Evolutionary conservation across 371 early-diverging fungal genomes (phyloP), one percentile per base, ranked within the genome.

Genomic region (Blastocladiella emersonii): DNA sequence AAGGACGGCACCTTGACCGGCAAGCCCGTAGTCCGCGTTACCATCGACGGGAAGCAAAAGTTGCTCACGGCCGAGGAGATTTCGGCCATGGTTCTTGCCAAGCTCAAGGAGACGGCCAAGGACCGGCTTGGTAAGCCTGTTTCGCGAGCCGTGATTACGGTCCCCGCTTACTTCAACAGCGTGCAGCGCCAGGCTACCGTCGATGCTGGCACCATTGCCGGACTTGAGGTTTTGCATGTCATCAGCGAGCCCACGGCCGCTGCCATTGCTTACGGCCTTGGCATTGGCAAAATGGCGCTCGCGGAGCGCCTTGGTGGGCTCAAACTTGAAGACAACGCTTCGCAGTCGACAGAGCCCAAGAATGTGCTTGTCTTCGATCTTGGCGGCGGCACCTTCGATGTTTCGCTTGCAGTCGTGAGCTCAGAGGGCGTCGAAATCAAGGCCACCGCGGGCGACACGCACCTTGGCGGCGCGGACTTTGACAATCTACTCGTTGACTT

Each of bases 171-270:
- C 85, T 97, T 97, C 80, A 91, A 91, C 76, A 96, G 97, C 80
- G 84, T 87, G 43, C 98, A 98, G 82, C 91, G 98, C 78, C 95
- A 96, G 80, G 98, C 95, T 69, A 98, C 98, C 78, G 95, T 95
- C 85, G 93, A 94, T 75, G 93, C 99, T 65, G 98, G 95, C 76
- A 76, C 78, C 70, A 92, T 98, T 72, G 80, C 98, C 30, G 98
- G 98, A 53, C 76, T 98, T 67, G 90, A 94, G 81, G 91, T 96
- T 39, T 84, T 93, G 72, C 90, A 98, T 76, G 92, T 98, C 76
- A 91, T 98, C 74, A 92, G 92, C 84, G 98, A 98, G 82, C 98
- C 98, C 66, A 95, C 95, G 36, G 98, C 98, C 57, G 98, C 98
- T 59, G 98, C 98, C 72, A 92, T 96, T 67, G 95, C 98, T 65